phyloP scores from a whole-genome alignment of 2,329 filamentous ascomycete species.

The Corinectria fuckeliana region DNA sequence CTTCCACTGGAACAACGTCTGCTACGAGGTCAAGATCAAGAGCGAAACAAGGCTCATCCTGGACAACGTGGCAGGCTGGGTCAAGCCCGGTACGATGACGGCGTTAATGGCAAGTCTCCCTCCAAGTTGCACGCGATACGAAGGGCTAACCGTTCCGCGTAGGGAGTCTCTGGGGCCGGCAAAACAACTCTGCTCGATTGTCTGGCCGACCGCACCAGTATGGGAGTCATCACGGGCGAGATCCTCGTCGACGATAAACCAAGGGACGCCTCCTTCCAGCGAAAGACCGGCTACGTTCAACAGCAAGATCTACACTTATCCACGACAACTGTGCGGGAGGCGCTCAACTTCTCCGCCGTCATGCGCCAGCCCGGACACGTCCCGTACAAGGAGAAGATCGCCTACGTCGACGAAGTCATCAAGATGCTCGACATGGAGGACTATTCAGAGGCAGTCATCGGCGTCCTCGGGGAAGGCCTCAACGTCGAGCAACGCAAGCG shows the following conservation, averaged over 20 bases:
- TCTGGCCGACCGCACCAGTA: slow-evolving; percentile 79
- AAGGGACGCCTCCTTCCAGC: slow-evolving; percentile 80
- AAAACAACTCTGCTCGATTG: slow-evolving; percentile 88
- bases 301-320: slow-evolving; percentile 86
- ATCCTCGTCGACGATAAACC: slow-evolving; percentile 69
- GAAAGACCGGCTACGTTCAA: slow-evolving; percentile 86
- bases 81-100: slow-evolving; percentile 85
- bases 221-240: slow-evolving; percentile 83
- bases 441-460: slow-evolving; percentile 67
- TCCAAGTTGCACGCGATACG: fast-evolving
- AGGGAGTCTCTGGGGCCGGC: slow-evolving; percentile 76
- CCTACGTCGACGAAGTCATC: slow-evolving; percentile 82
- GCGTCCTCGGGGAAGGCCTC: slow-evolving; percentile 62
- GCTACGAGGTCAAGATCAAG: slow-evolving; percentile 77
- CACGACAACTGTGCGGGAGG: slow-evolving; percentile 83
- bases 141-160: background rate
- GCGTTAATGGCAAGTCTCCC: slow-evolving; percentile 70
- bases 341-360: slow-evolving; percentile 81
- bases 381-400: slow-evolving; percentile 73
- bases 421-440: slow-evolving; percentile 67
- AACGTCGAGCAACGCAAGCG: slow-evolving; percentile 66
- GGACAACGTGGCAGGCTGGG: slow-evolving; percentile 85
- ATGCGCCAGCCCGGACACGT: slow-evolving; percentile 77
- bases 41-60: slow-evolving; percentile 73
- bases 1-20: slow-evolving; percentile 83